Percentiles rank a stretch among this genome's conserved stretches.
phyloP scores from a whole-genome alignment of 1,284 basidiomycete genomes.

The Quambalaria eucalypti region DNA sequence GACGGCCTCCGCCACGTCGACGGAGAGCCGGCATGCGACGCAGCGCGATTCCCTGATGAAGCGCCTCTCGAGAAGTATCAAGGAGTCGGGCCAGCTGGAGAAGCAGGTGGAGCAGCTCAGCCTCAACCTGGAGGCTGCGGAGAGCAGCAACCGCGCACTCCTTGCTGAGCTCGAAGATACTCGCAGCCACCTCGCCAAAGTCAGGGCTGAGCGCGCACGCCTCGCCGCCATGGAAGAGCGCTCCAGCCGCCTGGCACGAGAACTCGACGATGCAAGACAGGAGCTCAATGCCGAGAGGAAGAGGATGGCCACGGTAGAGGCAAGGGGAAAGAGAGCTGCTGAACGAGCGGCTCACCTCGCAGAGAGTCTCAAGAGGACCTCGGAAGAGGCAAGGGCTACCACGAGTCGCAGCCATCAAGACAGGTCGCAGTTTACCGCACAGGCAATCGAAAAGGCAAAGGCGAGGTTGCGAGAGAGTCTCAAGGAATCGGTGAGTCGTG shows the following conservation, averaged over 20 bases:
- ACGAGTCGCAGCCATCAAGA: no score
- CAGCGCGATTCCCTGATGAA: conserved; percentile 35
- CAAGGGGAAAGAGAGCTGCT: conserved; percentile 54
- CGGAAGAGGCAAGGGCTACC: neutral
- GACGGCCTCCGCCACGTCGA: conserved; percentile 53
- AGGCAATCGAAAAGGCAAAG: neutral
- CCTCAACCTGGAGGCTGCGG: conserved; percentile 70
- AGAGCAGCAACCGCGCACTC: conserved; percentile 66
- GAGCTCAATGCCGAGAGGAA: conserved; percentile 67
- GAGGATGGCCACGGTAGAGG: conserved; percentile 63
- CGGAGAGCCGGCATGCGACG: conserved; percentile 15
- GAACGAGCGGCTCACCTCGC: conserved; percentile 12
- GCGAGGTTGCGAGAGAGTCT: neutral
- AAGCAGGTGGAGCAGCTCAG: conserved; percentile 71
- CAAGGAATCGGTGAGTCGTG: no score
- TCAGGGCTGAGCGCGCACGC: conserved; percentile 62
- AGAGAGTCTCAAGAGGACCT: conserved; percentile 11
- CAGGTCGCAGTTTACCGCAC: neutral
- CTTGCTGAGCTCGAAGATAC: conserved; percentile 69
- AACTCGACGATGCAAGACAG: conserved; percentile 76
- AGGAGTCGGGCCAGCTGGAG: conserved; percentile 27
- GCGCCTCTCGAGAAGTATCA: conserved; percentile 26
- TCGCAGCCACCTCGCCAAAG: conserved; percentile 60
- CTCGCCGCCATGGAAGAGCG: conserved; percentile 50
- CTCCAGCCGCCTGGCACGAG: conserved; percentile 48